Percentiles rank a stretch among this genome's conserved stretches.
Conservation (phyloP, 139 green algal species). For the Chlorella ohadii region DNA sequence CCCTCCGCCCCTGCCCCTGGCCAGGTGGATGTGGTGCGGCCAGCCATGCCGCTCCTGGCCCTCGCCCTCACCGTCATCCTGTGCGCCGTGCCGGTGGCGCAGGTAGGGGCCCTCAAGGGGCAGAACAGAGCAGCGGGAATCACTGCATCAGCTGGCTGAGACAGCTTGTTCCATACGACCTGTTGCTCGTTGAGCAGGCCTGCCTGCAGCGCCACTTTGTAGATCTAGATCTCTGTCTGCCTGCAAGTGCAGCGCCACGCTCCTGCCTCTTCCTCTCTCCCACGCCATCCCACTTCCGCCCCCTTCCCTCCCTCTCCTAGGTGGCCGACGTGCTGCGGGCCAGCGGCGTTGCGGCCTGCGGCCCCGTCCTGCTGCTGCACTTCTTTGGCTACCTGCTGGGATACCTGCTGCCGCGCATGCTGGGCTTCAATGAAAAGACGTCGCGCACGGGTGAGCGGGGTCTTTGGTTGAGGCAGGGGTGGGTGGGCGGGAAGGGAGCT, state of each 20-base stretch:
- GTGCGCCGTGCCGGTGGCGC: constrained; percentile 65
- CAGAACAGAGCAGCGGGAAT: too few relatives aligned
- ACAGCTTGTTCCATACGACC: too few relatives aligned
- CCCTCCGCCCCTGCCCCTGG: background rate
- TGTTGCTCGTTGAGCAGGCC: too few relatives aligned
- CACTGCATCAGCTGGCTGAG: too few relatives aligned
- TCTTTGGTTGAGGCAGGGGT: background rate
- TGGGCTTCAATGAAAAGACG: constrained; percentile 68
- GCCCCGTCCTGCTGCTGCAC: constrained; percentile 71
- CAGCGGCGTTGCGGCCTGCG: constrained; percentile 50
- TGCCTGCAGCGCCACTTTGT: too few relatives aligned
- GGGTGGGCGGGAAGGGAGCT: too few relatives aligned
- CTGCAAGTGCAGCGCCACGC: too few relatives aligned
- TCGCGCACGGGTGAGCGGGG: constrained; percentile 50
- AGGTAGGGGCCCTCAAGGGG: background rate
- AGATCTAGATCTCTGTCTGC: too few relatives aligned
- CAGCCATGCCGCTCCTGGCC: constrained; percentile 69
- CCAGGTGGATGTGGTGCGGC: constrained; percentile 51
- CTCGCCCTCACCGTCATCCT: constrained; percentile 76
- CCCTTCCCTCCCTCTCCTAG: background rate
- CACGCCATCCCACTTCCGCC: too few relatives aligned
- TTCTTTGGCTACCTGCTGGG: constrained; percentile 67
- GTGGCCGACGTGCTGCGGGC: constrained; percentile 17
- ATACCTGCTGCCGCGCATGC: constrained; percentile 66
- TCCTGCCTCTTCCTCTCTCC: too few relatives aligned